Evolutionary conservation across 1,284 basidiomycete species (phyloP).

Genomic region (Peniophora sp.): DNA sequence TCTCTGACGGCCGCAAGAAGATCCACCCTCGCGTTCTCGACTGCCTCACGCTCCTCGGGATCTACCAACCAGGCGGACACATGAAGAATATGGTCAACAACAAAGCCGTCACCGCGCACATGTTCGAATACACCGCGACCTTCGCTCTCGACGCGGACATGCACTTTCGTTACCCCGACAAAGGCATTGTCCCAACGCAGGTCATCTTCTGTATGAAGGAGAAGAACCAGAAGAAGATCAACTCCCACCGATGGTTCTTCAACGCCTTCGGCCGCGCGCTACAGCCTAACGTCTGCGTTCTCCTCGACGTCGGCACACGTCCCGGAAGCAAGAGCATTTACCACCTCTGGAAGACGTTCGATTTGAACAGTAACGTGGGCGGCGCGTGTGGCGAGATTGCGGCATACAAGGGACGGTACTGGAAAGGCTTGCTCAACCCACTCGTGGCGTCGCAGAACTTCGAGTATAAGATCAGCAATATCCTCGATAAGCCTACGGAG

Average conservation of each 20-base stretch:
- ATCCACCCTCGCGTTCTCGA: slow-evolving; percentile 92
- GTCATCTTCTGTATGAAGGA: slow-evolving; percentile 93
- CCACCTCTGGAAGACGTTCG: slow-evolving; percentile 93
- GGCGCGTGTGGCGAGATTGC: slow-evolving; percentile 96
- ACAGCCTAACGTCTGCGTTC: slow-evolving; percentile 83
- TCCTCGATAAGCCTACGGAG: slow-evolving; percentile 93
- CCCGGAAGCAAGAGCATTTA: slow-evolving; percentile 84
- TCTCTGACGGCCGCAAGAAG: slow-evolving; percentile 90
- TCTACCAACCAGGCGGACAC: slow-evolving; percentile 71
- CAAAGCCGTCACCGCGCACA: slow-evolving; percentile 84
- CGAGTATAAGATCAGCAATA: slow-evolving; percentile 90
- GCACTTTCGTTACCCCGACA: slow-evolving; percentile 92
- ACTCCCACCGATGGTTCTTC: slow-evolving; percentile 94
- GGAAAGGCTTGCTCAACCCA: slow-evolving; percentile 77
- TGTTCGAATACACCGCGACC: slow-evolving; percentile 94
- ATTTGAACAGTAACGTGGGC: slow-evolving; percentile 86
- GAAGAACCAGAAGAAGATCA: slow-evolving; percentile 95
- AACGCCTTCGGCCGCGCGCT: slow-evolving; percentile 77
- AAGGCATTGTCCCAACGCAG: slow-evolving; percentile 90
- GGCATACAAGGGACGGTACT: slow-evolving; percentile 85
- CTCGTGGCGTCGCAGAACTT: slow-evolving; percentile 92
- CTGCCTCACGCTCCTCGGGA: slow-evolving; percentile 76
- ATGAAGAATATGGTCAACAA: slow-evolving; percentile 91
- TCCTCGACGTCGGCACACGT: slow-evolving; percentile 91
- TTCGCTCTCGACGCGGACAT: slow-evolving; percentile 85